Evolutionary conservation across 371 early-diverging fungal genomes (phyloP).

Genomic region (Nosema muscidifuracis): DNA sequence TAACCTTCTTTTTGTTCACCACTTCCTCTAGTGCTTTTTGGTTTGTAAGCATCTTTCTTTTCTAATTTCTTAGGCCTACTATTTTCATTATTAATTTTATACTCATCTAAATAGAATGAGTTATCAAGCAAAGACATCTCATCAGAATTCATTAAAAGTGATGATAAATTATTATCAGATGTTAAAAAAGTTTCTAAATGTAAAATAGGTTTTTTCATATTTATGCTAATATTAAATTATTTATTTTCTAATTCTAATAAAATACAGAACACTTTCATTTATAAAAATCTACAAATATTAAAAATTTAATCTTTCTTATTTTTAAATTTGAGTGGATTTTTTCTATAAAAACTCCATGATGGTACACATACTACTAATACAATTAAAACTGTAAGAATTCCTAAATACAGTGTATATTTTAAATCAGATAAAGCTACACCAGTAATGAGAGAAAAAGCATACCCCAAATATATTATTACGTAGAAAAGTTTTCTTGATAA

Average conservation of each 20-base stretch:
- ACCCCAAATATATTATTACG: conserved; percentile 51
- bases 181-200: conserved; percentile 11
- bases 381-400: conserved; percentile 30
- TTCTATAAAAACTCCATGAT: conserved; percentile 59
- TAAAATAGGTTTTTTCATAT: conserved; percentile 5
- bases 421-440: conserved; percentile 52
- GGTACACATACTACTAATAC: conserved; percentile 54
- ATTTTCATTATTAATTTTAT: background rate
- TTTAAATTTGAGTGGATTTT: conserved; percentile 59
- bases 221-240: background rate
- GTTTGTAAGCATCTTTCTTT: conserved; percentile 34
- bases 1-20: conserved; percentile 51
- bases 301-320: conserved; percentile 21
- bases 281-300: background rate
- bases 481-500: conserved; percentile 49
- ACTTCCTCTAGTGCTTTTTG: conserved; percentile 36
- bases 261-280: background rate
- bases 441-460: conserved; percentile 43
- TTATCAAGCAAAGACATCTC: conserved; percentile 7
- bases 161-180: background rate
- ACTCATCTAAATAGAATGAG: background rate
- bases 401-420: conserved; percentile 46
- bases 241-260: too few relatives aligned
- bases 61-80: background rate
- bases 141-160: conserved; percentile 1